Conservation (phyloP, 306 rosid species). For the Nissolia schottii region DNA sequence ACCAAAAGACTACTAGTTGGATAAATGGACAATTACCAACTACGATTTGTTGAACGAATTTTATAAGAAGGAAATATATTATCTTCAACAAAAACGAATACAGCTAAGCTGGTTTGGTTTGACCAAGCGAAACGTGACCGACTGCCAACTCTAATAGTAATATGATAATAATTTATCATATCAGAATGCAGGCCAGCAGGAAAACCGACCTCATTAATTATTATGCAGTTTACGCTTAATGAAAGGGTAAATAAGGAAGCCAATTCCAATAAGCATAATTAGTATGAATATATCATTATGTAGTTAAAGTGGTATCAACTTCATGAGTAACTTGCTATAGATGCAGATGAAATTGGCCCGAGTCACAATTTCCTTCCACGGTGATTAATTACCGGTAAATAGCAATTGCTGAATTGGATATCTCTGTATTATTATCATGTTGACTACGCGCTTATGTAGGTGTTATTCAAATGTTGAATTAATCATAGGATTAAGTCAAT, state of each 20-base stretch:
- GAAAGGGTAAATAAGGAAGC: background rate
- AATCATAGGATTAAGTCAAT: background rate
- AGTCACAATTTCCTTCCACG: background rate
- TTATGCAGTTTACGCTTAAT: background rate
- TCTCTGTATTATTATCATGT: background rate
- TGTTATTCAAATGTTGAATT: background rate
- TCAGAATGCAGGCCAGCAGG: slow-evolving; percentile 14
- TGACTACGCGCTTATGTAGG: background rate
- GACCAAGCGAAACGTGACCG: slow-evolving; percentile 29
- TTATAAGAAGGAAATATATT: background rate
- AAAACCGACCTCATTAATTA: background rate
- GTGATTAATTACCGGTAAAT: background rate
- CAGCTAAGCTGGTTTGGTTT: slow-evolving; percentile 45
- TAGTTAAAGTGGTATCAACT: background rate
- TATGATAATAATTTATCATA: background rate
- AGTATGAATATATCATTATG: background rate
- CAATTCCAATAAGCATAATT: background rate
- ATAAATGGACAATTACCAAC: slow-evolving; percentile 29
- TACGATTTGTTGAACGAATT: slow-evolving; percentile 14
- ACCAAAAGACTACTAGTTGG: slow-evolving; percentile 16
- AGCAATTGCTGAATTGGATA: background rate
- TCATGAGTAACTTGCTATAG: background rate
- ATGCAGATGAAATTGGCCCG: background rate
- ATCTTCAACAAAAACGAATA: slow-evolving; percentile 21
- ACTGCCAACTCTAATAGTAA: background rate